Evolutionary conservation across 2,329 filamentous ascomycete species (phyloP), one percentile per base, ranked within the genome.

Genomic region (Fusarium hostae): DNA sequence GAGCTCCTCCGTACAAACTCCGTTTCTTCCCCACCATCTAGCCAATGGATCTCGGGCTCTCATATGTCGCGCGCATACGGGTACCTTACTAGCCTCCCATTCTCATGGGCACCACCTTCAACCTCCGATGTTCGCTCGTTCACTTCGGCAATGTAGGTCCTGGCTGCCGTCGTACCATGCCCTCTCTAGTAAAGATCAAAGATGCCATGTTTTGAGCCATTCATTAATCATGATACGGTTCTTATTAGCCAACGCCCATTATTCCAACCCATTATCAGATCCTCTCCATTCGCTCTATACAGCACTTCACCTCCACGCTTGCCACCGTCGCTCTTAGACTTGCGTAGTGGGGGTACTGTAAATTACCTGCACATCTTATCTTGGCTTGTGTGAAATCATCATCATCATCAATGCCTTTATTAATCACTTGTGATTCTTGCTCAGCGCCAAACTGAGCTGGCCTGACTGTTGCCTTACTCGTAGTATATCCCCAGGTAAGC

Each of bases 171-270:
- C 55, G 47, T 56, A 58, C 60, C 69, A 59, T 72, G 30, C 66
- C 66, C 24, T 55, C 56, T 62, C 40, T 43, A 66, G 64, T 66
- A 68, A 72, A 54, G 69, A 70, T 72, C 65, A 59, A 65, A 56
- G 52, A 35, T 44, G 52, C 71, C 39, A 60, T 45, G 34, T 32
- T 51, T 65, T 56, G 48, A 54, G 52, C 67, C 66, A 73, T 72
- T 67, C 43, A 68, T 45, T 39, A 51, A 44, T 45, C 66, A 65
- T 65, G 70, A 64, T 68, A 59, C 37, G 47, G 71, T 72, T 72
- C 70, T 73, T 43, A 72, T 72, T 72, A 72, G 70, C 70, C 70
- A 72, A 72, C 70, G 32, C 52, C 35, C 70, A 73, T 72, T 73
- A 73, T 72, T 66, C 66, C 70, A 54, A 45, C 24, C 43, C 55